Evolutionary conservation across 345 rosid species (phyloP), one percentile per base, ranked within the genome.

Genomic region (Bruguiera parviflora): DNA sequence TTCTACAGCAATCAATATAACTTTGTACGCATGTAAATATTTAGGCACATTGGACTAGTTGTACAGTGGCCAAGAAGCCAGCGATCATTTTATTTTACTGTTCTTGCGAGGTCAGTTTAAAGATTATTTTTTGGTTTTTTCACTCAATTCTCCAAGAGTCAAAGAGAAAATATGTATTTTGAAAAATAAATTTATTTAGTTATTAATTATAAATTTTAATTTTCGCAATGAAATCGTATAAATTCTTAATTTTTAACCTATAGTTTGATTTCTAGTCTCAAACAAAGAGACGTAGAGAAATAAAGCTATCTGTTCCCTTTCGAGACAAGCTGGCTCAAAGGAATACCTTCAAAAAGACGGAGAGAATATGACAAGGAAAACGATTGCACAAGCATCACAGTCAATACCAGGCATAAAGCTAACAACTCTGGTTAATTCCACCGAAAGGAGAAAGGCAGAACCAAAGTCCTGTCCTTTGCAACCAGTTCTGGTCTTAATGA

Each of bases 271-370:
- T n/a, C 8, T 22, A 53, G 2, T 19, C 57, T 6, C 24, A 53
- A 20, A 20, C 5, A 5, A 8, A 53, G 59, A 47, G 11, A 19
- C 57, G n/a, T 21, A 27, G 32, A 58, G 22, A 18, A 76, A 56
- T 49, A 51, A 73, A 70, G 75, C 32, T 16, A 35, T 47, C 58
- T 53, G 63, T 70, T 28, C 47, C 67, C 75, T 70, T 72, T 72
- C 64, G 64, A 64, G 67, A 71, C 63, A 53, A 63, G 57, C 8
- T 52, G 28, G 65, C 52, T 32, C 3, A 22, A 65, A 25, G 58
- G 68, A 57, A 66, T 77, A 33, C 47, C 78, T 71, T 75, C 5
- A 49, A n/a, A 7, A 22, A 53, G 55, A 73, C 76, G 77, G 19
- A 25, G 59, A 73, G 82, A 64, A 72, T 70, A 56, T 73, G 19